Evolutionary conservation across 2,329 filamentous ascomycete genomes (phyloP), one percentile per base, ranked within the genome.

Genomic region (Fusarium mundagurra): DNA sequence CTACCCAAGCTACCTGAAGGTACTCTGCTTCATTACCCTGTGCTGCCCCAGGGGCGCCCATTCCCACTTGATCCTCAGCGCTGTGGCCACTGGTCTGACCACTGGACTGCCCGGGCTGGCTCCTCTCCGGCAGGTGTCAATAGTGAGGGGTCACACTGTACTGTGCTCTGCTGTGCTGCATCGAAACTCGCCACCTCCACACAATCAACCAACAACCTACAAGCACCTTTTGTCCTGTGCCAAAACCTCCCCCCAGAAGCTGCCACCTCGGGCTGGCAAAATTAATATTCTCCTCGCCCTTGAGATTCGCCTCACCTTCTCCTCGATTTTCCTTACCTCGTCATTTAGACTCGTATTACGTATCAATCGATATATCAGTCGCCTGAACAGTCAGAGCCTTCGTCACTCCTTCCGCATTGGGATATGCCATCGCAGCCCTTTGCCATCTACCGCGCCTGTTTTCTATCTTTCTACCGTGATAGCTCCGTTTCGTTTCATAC

Each of bases 111-210:
- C 34, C 34, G 10, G 45, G 14, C 45, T 31, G 36, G 36, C 20
- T 55, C 22, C 36, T 41, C 36, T 55, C 36, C 24, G 27, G 54
- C 29, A 24, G 16, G 45, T 64, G 38, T n/a, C 38, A 64, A 62
- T 47, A 53, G 44, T 45, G 51, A 47, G 48, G 38, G 41, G 50
- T 45, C 77, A 67, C 77, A 79, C 77, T 79, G 77, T 60, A 38
- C 43, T 60, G 29, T 44, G 31, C 43, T 48, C 39, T 78, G 67
- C 65, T 62, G 55, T 78, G 67, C 65, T 61, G 34, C 36, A 55
- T 55, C 51, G 20, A 55, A 43, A 55, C 38, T 78, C 66, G 76
- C 77, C 77, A 78, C 77, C 74, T 79, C 73, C 74, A 75, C 76
- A 72, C 58, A 50, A 68, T 48, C 57, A 61, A 38, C 53, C 38